Evolutionary conservation across 192 early-diverging fungal genomes (phyloP).

Genomic region (Helicostylum pulchrum): DNA sequence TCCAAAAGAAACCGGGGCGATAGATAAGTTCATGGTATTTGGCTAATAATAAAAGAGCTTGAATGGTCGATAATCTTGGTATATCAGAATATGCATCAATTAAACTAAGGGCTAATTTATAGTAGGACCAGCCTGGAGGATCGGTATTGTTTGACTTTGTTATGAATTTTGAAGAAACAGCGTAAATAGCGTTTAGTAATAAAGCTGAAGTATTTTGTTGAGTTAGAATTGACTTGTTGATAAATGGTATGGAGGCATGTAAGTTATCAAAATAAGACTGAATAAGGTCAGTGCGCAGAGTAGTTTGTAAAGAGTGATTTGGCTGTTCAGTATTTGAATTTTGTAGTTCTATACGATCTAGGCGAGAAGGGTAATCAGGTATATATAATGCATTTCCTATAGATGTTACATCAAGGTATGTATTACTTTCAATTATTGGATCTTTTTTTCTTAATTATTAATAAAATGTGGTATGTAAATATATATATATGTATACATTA

Average conservation of each 20-base stretch:
- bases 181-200: constrained; percentile 37
- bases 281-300: constrained; percentile 16
- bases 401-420: constrained; percentile 6
- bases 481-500: no score
- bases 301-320: not conserved
- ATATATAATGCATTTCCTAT: constrained; percentile 26
- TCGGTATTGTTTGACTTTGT: not conserved
- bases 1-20: constrained; percentile 50
- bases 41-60: constrained; percentile 47
- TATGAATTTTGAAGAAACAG: constrained; percentile 19
- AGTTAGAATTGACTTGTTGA: constrained; percentile 15
- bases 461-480: not conserved
- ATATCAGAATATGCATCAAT: constrained; percentile 48
- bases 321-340: not conserved
- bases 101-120: constrained; percentile 19
- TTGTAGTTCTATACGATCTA: constrained; percentile 13
- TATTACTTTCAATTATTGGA: not conserved
- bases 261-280: constrained; percentile 49
- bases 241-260: constrained; percentile 46
- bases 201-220: constrained; percentile 7
- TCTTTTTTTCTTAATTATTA: not conserved
- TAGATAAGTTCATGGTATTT: constrained; percentile 54
- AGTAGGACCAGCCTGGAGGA: constrained; percentile 26
- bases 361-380: constrained; percentile 11
- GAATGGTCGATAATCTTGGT: constrained; percentile 52